A percentile compares a stretch with the other conserved stretches of the same genome.
phyloP scores from a whole-genome alignment of 2,329 filamentous ascomycete species.

The Penicillium concentricum region DNA sequence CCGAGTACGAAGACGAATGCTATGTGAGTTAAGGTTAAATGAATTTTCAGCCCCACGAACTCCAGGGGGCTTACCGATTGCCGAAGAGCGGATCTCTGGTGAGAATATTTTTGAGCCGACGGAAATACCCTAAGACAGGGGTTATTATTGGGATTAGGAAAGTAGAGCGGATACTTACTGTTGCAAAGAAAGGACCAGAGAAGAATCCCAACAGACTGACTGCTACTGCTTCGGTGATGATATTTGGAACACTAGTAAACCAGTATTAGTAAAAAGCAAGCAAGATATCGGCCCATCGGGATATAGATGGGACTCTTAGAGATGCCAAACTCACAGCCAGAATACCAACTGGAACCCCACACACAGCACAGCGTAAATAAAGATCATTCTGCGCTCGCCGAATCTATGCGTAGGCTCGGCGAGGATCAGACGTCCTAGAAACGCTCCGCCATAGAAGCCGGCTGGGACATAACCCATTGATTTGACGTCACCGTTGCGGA shows the following conservation, averaged over 20 bases:
- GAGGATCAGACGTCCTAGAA: slow-evolving; percentile 58
- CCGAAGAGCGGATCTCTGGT: slow-evolving; percentile 48
- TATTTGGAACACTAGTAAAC: slow-evolving; percentile 40
- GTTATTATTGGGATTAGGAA: neutral
- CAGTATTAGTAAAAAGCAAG: neutral
- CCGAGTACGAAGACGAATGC: slow-evolving; percentile 58
- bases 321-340: slow-evolving; percentile 46
- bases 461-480: slow-evolving; percentile 63
- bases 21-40: neutral
- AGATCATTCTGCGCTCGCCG: slow-evolving; percentile 59
- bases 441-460: slow-evolving; percentile 58
- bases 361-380: slow-evolving; percentile 54
- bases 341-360: slow-evolving; percentile 59
- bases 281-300: neutral
- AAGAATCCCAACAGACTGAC: slow-evolving; percentile 59
- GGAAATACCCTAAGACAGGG: slow-evolving; percentile 41
- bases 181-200: slow-evolving; percentile 58
- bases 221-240: slow-evolving; percentile 53
- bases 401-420: slow-evolving; percentile 60
- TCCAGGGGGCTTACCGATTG: slow-evolving; percentile 38
- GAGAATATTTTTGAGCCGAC: slow-evolving; percentile 55
- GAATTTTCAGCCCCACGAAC: neutral
- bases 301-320: neutral
- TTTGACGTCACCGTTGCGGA: slow-evolving; percentile 57
- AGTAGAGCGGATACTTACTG: slow-evolving; percentile 35